These are phyloP conservation scores for Colletotrichum eremochloae DNA, from an alignment of 2,329 filamentous ascomycete species.

Conservation along the genomic window DNA sequence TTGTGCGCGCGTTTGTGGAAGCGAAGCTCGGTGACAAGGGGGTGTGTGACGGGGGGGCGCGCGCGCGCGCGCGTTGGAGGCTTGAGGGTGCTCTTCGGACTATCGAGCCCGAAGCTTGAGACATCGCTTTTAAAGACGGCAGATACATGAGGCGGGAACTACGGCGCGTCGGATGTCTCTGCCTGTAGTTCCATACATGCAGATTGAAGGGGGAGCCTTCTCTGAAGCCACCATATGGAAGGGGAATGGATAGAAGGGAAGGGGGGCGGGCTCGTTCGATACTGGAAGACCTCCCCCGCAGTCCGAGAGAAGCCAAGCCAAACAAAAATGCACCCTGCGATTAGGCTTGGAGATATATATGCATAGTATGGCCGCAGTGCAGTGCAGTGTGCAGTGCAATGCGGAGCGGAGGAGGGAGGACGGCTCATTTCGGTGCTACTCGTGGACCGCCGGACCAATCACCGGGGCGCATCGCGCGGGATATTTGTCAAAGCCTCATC, in stretches of 20 bases:
- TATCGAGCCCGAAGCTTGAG: constrained; percentile 4
- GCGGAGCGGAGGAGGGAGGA: background rate
- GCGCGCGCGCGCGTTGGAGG: background rate
- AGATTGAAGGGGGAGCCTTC: background rate
- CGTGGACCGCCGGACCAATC: background rate
- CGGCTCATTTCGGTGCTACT: constrained; percentile 12
- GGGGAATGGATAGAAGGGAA: too few species aligned
- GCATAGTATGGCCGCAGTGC: background rate
- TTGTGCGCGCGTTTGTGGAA: background rate
- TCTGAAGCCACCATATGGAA: background rate
- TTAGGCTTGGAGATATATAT: background rate
- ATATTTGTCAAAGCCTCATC: constrained; percentile 10
- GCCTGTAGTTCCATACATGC: background rate
- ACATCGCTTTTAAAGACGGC: constrained; percentile 3
- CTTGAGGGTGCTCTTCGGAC: background rate
- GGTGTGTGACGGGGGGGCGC: background rate
- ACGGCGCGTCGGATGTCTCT: background rate
- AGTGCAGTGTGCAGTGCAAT: too few species aligned
- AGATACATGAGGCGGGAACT: background rate
- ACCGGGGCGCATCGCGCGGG: background rate
- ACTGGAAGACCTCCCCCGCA: background rate
- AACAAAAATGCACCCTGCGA: background rate
- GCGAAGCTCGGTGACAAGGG: background rate
- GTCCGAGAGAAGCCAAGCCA: background rate
- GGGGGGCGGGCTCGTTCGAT: background rate